Base-by-base conservation (phyloP, 331 rosid genomes). In the Spiraea crenata region DNA sequence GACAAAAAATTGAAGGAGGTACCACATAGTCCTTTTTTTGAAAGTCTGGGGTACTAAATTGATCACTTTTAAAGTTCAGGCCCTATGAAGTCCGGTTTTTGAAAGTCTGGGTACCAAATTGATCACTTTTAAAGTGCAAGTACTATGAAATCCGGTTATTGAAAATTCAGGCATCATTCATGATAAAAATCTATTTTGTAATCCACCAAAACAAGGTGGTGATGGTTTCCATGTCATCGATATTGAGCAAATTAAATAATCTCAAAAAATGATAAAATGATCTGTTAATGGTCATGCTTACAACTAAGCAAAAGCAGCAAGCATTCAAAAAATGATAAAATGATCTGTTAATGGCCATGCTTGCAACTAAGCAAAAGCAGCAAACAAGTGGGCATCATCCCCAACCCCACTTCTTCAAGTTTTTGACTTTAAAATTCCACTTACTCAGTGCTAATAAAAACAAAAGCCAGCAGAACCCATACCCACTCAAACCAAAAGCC, bases 361-460 rank as follows among this genome's bases (percentile, higher is more conserved):
- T 11, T 7, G 57, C 57, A 65, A 65, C 57, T 65, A 46, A 65
- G 42, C 14, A 48, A 55, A 57, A 57, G 51, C 54, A 46, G 20
- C 39, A 50, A 14, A 63, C 52, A 69, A 69, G 59, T 57, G 16
- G 57, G 73, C 74, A 55, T 56, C 63, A 15, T 69, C 74, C 66
- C 74, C 66, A 57, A 15, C 57, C 44, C 56, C 74, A 70, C 74
- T 45, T 9, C 35, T 4, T 65, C 9, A 70, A 5, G 42, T 35
- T 25, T 25, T 70, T 34, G 74, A 70, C 74, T 70, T 70, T 44
- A 44, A 44, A 70, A 42, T 42, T 16, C 56, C 66, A 70, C 74
- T 70, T 10, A 0, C 47, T 9, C 9, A 48, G 63, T 16, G 46
- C 35, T 20, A 70, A 57, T 57, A 70, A 70, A 25, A 70, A 70